Evolutionary conservation across 2,329 filamentous ascomycete genomes (phyloP).

Genomic region (Chrysosporium keratinophilum): DNA sequence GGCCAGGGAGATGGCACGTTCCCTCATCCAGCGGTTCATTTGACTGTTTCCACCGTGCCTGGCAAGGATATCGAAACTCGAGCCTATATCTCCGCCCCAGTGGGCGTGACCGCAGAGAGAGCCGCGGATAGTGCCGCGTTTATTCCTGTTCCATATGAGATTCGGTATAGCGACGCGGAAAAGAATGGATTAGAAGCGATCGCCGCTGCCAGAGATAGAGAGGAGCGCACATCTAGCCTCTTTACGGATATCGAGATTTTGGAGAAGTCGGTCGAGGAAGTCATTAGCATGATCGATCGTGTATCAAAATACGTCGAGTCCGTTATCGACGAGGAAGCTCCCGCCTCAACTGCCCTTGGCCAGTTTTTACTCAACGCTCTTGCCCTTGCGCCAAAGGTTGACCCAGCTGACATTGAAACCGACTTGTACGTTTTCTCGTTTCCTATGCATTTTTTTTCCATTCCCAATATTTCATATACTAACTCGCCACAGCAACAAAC

Average conservation of each 20-base stretch:
- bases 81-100: slow-evolving; percentile 90
- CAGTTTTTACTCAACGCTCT: slow-evolving; percentile 93
- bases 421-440: slow-evolving; percentile 58
- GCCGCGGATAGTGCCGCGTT: slow-evolving; percentile 94
- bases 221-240: slow-evolving; percentile 61
- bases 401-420: slow-evolving; percentile 77
- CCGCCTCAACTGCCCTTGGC: slow-evolving; percentile 80
- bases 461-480: slow-evolving; percentile 20
- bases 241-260: slow-evolving; percentile 83
- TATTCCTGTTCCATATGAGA: slow-evolving; percentile 91
- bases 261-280: slow-evolving; percentile 75
- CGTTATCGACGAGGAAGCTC: slow-evolving; percentile 76
- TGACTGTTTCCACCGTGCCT: slow-evolving; percentile 84
- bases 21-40: slow-evolving; percentile 92
- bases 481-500: slow-evolving; percentile 64
- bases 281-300: slow-evolving; percentile 78
- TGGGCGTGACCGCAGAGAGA: slow-evolving; percentile 88
- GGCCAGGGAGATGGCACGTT: slow-evolving; percentile 94
- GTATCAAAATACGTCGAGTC: slow-evolving; percentile 86
- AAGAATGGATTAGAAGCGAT: slow-evolving; percentile 73
- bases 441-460: background rate
- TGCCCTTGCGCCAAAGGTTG: slow-evolving; percentile 88
- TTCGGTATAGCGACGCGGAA: slow-evolving; percentile 74
- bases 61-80: slow-evolving; percentile 80
- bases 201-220: slow-evolving; percentile 66